Conservation (phyloP, 176 grass and related monocot genomes). For the Oryza longistaminata region DNA sequence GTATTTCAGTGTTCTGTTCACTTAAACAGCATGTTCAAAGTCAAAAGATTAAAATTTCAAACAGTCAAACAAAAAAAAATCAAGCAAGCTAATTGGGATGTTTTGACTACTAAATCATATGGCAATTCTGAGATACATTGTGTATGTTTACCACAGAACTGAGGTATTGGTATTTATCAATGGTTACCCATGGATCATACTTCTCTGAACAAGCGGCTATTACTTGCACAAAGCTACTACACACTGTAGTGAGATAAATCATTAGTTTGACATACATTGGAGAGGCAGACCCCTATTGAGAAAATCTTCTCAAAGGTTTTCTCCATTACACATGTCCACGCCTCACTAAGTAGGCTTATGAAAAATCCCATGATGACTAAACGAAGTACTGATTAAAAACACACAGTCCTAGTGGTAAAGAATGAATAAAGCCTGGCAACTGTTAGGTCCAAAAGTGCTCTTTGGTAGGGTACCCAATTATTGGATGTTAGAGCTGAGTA, state of each 20-base stretch:
- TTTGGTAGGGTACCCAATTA: neutral
- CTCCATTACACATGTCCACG: neutral
- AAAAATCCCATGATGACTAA: neutral
- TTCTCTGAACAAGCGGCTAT: neutral
- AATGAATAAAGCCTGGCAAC: slow-evolving; percentile 12
- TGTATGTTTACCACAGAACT: neutral
- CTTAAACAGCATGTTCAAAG: neutral
- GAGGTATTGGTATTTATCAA: neutral
- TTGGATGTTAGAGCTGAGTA: neutral
- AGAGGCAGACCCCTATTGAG: neutral
- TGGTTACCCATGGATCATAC: neutral
- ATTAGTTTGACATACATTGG: neutral
- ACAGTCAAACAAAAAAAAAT: neutral
- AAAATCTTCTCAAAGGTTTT: neutral
- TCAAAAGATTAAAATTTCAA: neutral
- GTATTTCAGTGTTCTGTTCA: neutral
- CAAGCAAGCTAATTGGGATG: slow-evolving; percentile 12
- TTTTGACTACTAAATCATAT: neutral
- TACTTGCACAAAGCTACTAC: neutral
- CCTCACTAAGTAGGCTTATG: neutral
- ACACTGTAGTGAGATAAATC: neutral
- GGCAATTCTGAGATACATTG: neutral
- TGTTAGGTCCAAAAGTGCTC: neutral
- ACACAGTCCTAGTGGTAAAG: neutral
- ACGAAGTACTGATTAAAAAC: neutral